Conservation (phyloP, 2,329 filamentous ascomycete genomes). For the Gnomoniopsis smithogilvyi region DNA sequence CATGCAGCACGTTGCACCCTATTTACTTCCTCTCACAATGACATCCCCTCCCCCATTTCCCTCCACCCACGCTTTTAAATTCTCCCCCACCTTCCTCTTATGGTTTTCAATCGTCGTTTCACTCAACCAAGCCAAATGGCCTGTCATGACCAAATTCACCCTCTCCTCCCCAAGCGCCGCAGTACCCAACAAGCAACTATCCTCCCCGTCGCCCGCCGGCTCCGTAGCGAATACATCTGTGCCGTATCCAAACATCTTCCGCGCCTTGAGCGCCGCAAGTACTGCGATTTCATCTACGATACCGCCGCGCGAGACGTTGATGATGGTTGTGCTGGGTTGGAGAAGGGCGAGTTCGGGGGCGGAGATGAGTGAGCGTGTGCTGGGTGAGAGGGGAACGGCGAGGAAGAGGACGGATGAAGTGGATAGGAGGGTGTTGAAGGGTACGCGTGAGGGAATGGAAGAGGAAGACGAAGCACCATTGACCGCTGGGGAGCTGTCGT, state of each 20-base stretch:
- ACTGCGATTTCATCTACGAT: constrained; percentile 21
- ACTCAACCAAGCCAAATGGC: constrained; percentile 25
- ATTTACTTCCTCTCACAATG: background rate
- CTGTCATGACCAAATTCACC: constrained; percentile 23
- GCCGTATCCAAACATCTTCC: constrained; percentile 22
- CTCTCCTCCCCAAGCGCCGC: constrained; percentile 1
- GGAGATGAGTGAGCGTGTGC: constrained; percentile 21
- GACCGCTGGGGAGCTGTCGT: background rate
- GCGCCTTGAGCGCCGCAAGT: constrained; percentile 19
- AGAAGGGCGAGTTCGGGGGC: constrained; percentile 20
- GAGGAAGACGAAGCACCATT: background rate
- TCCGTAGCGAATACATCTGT: constrained; percentile 24
- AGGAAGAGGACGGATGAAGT: constrained; percentile 22
- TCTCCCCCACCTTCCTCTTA: constrained; percentile 20
- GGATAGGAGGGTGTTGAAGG: constrained; percentile 21
- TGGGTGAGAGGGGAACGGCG: constrained; percentile 15
- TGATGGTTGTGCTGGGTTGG: constrained; percentile 20
- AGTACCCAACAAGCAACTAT: constrained; percentile 22
- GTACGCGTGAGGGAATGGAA: constrained; percentile 6
- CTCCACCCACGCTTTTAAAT: constrained; percentile 18
- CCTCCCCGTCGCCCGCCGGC: constrained; percentile 20
- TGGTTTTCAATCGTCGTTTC: constrained; percentile 20
- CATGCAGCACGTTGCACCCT: too few species aligned
- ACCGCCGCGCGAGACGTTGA: constrained; percentile 24
- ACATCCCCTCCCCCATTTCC: constrained; percentile 6